Conservation (phyloP, 2,329 filamentous ascomycete species). For the Trichoderma koningii region DNA sequence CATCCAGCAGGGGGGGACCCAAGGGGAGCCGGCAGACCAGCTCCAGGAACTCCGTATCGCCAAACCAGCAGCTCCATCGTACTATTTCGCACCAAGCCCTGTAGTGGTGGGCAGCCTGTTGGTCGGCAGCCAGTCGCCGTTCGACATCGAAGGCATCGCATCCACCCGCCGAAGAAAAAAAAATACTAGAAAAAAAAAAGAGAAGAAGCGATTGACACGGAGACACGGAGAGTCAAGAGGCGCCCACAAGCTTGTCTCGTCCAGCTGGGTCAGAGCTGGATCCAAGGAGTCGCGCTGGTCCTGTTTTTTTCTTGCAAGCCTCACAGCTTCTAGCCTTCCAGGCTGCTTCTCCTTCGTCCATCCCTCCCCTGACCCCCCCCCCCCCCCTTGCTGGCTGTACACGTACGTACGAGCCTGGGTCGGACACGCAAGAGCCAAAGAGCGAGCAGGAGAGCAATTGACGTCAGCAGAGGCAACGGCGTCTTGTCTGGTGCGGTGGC, state of each 20-base stretch:
- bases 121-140: not conserved
- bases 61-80: slow-evolving; percentile 12
- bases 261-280: not conserved
- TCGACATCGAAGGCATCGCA: slow-evolving; percentile 1
- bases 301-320: too few species aligned
- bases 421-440: not conserved
- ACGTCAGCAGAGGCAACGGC: slow-evolving; percentile 25
- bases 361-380: not conserved
- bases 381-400: not conserved
- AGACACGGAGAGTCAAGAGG: too few species aligned
- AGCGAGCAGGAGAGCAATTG: slow-evolving; percentile 14
- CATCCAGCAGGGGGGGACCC: slow-evolving; percentile 18
- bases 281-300: too few species aligned
- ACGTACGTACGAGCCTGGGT: not conserved
- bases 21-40: slow-evolving; percentile 13
- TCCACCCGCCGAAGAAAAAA: not conserved
- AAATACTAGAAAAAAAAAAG: not conserved
- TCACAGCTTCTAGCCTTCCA: not conserved
- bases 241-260: not conserved
- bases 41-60: slow-evolving; percentile 24
- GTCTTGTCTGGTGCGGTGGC: not conserved
- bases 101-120: slow-evolving; percentile 18
- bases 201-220: not conserved
- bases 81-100: slow-evolving; percentile 15
- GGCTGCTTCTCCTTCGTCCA: not conserved